Conservation (phyloP, 2,329 filamentous ascomycete species). For the Fusarium metavorans region DNA sequence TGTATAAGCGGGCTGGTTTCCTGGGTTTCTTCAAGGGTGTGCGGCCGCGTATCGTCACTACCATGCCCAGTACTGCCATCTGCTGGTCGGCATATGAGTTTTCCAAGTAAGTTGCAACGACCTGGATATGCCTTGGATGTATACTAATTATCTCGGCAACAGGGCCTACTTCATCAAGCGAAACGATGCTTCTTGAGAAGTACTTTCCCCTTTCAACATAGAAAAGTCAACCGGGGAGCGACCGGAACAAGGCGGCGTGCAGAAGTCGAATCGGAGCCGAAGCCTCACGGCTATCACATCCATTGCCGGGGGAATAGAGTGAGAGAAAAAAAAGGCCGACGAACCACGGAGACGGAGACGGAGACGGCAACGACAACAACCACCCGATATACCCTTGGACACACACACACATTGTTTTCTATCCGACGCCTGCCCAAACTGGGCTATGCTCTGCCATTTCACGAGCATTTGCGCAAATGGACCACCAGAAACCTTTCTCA, state of each 20-base stretch:
- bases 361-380: constrained; percentile 16
- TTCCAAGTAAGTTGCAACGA: constrained; percentile 67
- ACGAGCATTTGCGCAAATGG: constrained; percentile 13
- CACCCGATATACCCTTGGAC: constrained; percentile 31
- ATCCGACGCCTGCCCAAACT: constrained; percentile 24
- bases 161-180: constrained; percentile 72
- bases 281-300: constrained; percentile 12
- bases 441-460: constrained; percentile 3
- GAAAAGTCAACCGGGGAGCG: constrained; percentile 8
- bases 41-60: constrained; percentile 90
- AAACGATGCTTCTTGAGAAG: constrained; percentile 57
- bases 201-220: background rate
- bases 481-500: background rate
- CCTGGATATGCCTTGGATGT: background rate
- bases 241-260: constrained; percentile 11
- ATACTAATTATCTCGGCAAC: constrained; percentile 7
- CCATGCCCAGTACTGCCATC: constrained; percentile 99
- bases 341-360: constrained; percentile 13
- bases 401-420: constrained; percentile 12
- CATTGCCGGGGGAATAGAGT: constrained; percentile 13
- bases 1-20: constrained; percentile 86
- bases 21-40: constrained; percentile 94
- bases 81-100: constrained; percentile 89
- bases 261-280: constrained; percentile 18
- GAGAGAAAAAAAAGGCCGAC: constrained; percentile 4